A percentile compares a stretch with the other conserved stretches of the same genome.
phyloP scores from a whole-genome alignment of 2,329 filamentous ascomycete species.

The Pestalotiopsis sp. region DNA sequence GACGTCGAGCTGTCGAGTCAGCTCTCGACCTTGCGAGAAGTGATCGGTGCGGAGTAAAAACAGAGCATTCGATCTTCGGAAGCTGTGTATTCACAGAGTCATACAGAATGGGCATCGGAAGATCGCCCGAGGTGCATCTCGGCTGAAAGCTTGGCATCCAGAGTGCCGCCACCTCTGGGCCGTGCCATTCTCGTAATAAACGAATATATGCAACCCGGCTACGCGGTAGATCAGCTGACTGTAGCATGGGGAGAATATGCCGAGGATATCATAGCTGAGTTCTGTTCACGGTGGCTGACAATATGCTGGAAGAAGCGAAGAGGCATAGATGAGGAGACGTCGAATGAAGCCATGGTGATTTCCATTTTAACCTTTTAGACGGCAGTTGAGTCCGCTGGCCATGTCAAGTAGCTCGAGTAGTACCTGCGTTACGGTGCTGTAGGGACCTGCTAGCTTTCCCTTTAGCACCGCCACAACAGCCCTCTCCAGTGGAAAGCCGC shows the following conservation, averaged over 20 bases:
- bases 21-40: background rate
- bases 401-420: background rate
- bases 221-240: background rate
- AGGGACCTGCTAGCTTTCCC: background rate
- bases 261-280: background rate
- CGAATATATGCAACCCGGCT: background rate
- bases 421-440: background rate
- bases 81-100: background rate
- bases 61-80: background rate
- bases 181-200: background rate
- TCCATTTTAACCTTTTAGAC: background rate
- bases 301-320: background rate
- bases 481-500: background rate
- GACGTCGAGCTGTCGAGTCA: background rate
- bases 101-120: background rate
- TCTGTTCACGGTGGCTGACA: background rate
- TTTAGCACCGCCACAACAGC: background rate
- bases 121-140: background rate
- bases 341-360: background rate
- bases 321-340: background rate
- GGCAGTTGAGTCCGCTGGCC: background rate
- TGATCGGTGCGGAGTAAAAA: background rate
- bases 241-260: background rate
- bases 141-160: background rate
- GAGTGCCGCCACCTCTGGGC: background rate